Base-by-base conservation (phyloP, 2,329 filamentous ascomycete species). In the Nigrospora osmanthi region DNA sequence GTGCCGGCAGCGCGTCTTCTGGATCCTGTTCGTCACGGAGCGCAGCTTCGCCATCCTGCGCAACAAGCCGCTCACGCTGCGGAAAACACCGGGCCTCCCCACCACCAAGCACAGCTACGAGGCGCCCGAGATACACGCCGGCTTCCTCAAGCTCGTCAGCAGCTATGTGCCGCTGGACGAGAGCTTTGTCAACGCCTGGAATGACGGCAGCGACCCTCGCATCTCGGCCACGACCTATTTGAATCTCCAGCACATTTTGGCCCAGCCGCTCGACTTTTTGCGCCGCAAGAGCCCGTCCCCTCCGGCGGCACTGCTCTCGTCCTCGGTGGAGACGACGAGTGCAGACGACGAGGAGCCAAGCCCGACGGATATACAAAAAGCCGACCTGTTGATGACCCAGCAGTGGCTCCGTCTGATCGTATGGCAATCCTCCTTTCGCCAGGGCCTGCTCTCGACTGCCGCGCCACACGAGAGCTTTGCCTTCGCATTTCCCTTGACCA, bases 381-480 rank as follows among this genome's bases (percentile, higher is more conserved):
- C 84, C 7, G 81, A 87, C 53, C 71, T 87, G 15, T 70, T 83
- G 37, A 75, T 83, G 43, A 86, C 81, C 2, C 83, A 87, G 57
- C 81, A 85, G 54, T 87, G 83, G 83, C 68, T 87, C 5, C 71
- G 78, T 15, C 77, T 81, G 1, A 83, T 85, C 64, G 76, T 85
- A n/a, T 87, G 83, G 83, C 83, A 85, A 53, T 73, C 83, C 2
- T 81, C 81, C 3, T 83, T 84, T 53, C 75, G 77, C 16, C 80
- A 84, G 52, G 78, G 80, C 4, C 75, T 80, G 19, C 68, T 86
- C 16, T 82, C 79, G 31, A 79, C 75, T 31, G 71, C 71, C 3
- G 70, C 80, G 0, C 62, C 69, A 7, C 76, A 85, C 46, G 72
- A 72, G 49, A 75, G 78, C 39, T 77, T 83, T 72, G 76, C 71